Conservation (phyloP, 768 basidiomycete genomes). For the Pleurotus ostreatus region DNA sequence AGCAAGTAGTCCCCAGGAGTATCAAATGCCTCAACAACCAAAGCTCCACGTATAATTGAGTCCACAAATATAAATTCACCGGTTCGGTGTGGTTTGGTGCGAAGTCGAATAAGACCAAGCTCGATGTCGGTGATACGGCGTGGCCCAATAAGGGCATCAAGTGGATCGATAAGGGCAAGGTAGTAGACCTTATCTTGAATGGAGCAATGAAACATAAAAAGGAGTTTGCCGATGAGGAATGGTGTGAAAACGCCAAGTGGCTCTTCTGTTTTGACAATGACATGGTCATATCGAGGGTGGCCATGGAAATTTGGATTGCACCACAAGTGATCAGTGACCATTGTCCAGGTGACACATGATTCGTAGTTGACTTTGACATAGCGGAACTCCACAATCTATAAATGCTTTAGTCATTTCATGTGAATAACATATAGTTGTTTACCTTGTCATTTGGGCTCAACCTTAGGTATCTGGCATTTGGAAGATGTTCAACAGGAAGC, state of each 20-base stretch:
- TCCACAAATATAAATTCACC: constrained; percentile 19
- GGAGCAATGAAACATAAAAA: constrained; percentile 17
- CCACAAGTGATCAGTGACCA: constrained; percentile 21
- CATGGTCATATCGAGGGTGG: constrained; percentile 20
- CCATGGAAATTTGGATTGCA: constrained; percentile 26
- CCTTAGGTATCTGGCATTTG: not conserved
- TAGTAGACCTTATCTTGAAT: constrained; percentile 4
- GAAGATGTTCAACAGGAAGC: not conserved
- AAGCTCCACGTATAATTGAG: constrained; percentile 26
- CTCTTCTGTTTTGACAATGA: constrained; percentile 19
- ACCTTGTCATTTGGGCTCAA: not conserved
- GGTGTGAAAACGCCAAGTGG: not conserved
- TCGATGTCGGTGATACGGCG: constrained; percentile 16
- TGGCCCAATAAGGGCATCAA: constrained; percentile 10
- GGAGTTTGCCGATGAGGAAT: constrained; percentile 16
- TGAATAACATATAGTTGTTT: not conserved
- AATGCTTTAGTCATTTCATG: no score
- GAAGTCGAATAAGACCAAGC: constrained; percentile 17
- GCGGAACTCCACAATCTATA: not conserved
- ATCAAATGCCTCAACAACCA: constrained; percentile 16
- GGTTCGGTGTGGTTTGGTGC: not conserved
- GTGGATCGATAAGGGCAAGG: constrained; percentile 19
- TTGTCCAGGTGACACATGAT: constrained; percentile 22
- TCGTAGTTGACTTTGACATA: constrained; percentile 19
- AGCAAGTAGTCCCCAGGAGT: constrained; percentile 19